phyloP scores from a whole-genome alignment of 148 eudicot genomes.

The Camellia sinensis region DNA sequence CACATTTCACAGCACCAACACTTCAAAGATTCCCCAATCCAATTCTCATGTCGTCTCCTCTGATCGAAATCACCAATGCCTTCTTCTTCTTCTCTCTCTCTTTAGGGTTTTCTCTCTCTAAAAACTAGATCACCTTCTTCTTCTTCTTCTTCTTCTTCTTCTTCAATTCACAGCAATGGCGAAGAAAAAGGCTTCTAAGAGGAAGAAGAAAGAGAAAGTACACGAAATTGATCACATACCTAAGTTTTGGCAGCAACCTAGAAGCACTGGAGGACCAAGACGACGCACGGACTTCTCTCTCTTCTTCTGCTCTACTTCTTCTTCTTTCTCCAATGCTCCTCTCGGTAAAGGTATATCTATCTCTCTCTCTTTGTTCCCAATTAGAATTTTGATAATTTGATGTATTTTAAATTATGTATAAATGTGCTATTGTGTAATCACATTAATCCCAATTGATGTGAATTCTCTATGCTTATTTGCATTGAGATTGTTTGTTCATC shows the following conservation, averaged over 20 bases:
- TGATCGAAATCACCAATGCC: background rate
- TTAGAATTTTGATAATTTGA: background rate
- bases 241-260: constrained; percentile 25
- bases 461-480: constrained; percentile 1
- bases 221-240: constrained; percentile 25
- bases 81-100: background rate
- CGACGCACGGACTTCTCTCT: constrained; percentile 34
- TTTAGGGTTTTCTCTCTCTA: constrained; percentile 3
- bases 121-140: background rate
- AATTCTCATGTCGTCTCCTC: constrained; percentile 11
- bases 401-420: background rate
- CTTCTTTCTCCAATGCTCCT: constrained; percentile 13
- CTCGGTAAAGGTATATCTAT: constrained; percentile 17
- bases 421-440: background rate
- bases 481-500: background rate
- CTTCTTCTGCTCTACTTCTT: constrained; percentile 20
- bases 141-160: too few species aligned
- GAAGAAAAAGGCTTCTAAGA: constrained; percentile 16
- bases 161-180: constrained; percentile 25
- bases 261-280: constrained; percentile 25
- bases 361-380: constrained; percentile 5
- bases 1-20: too few species aligned
- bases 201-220: constrained; percentile 8
- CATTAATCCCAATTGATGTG: background rate
- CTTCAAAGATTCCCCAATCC: too few species aligned